phyloP scores from a whole-genome alignment of 2,329 filamentous ascomycete genomes.

The Teratosphaeria destructans region DNA sequence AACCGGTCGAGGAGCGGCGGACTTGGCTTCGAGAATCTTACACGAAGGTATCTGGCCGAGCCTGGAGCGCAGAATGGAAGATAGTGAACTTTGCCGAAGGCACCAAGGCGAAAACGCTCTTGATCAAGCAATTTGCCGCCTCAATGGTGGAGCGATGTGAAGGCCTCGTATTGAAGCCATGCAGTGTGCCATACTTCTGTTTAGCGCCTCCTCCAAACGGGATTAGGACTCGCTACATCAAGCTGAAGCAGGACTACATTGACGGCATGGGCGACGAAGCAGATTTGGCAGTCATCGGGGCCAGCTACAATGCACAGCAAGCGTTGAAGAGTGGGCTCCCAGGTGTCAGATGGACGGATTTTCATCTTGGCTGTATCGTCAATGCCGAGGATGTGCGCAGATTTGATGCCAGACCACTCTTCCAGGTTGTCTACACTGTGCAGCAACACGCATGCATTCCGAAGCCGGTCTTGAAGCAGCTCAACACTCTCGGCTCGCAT shows the following conservation, averaged over 20 bases:
- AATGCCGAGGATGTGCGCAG: constrained; percentile 53
- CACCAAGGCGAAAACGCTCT: constrained; percentile 38
- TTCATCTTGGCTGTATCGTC: constrained; percentile 64
- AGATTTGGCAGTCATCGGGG: constrained; percentile 73
- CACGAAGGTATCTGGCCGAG: constrained; percentile 47
- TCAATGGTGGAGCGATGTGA: constrained; percentile 60
- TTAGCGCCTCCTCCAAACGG: constrained; percentile 10
- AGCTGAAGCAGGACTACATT: constrained; percentile 82
- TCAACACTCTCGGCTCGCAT: constrained; percentile 33
- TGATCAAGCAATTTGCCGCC: constrained; percentile 56
- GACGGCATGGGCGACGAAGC: constrained; percentile 67
- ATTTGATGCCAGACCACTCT: constrained; percentile 45
- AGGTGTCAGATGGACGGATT: constrained; percentile 58
- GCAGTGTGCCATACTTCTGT: constrained; percentile 63
- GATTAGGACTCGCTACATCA: constrained; percentile 46
- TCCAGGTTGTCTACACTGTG: constrained; percentile 52
- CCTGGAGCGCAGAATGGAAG: constrained; percentile 56
- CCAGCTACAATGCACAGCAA: constrained; percentile 55
- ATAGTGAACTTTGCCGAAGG: constrained; percentile 54
- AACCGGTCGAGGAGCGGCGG: constrained; percentile 50
- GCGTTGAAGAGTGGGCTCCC: constrained; percentile 46
- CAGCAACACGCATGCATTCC: constrained; percentile 38
- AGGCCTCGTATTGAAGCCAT: constrained; percentile 69
- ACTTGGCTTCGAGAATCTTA: constrained; percentile 49
- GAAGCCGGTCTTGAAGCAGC: constrained; percentile 31